A percentile compares a stretch with the other conserved stretches of the same genome.
Conservation (phyloP, 2,329 filamentous ascomycete species). For the Cladophialophora psammophila region DNA sequence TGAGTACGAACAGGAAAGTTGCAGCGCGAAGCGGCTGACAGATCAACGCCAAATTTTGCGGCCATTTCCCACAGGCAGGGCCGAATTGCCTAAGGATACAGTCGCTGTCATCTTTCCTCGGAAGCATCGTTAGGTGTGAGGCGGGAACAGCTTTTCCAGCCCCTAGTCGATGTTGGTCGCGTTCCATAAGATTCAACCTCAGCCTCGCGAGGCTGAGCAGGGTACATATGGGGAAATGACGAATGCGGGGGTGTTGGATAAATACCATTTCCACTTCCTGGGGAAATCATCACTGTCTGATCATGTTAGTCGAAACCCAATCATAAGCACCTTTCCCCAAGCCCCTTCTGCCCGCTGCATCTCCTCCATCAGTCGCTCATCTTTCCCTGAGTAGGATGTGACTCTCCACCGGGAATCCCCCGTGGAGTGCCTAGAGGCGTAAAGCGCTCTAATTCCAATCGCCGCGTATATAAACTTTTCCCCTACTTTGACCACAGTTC, state of each 20-base stretch:
- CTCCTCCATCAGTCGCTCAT: neutral
- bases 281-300: neutral
- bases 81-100: no score
- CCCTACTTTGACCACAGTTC: neutral
- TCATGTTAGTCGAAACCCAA: neutral
- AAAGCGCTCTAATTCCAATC: neutral
- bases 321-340: neutral
- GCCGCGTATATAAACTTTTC: no score
- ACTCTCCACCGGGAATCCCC: neutral
- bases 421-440: constrained; percentile 2
- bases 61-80: no score
- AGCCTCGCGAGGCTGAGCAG: neutral
- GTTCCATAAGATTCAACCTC: neutral
- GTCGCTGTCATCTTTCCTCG: no score
- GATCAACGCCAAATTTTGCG: no score
- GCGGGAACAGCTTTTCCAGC: no score
- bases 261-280: neutral
- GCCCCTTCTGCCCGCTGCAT: neutral
- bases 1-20: no score
- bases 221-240: neutral
- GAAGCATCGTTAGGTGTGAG: no score
- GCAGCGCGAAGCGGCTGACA: no score
- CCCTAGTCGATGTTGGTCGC: no score
- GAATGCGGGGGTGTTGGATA: neutral
- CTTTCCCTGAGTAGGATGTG: neutral